Conservation (phyloP, 192 early-diverging fungal species). For the Podila clonocystis region DNA sequence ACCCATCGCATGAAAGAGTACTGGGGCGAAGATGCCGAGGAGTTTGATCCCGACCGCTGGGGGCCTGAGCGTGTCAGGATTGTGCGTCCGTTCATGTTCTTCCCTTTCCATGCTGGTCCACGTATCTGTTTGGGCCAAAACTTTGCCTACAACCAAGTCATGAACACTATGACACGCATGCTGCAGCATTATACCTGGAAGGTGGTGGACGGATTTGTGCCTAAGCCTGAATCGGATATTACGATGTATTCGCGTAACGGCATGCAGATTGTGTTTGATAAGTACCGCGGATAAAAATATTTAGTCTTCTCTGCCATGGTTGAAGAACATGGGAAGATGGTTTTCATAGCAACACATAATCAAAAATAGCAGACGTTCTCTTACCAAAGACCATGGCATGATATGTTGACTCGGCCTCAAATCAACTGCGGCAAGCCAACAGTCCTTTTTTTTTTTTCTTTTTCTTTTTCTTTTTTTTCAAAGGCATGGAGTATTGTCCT, state of each 20-base stretch:
- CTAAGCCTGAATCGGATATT: slow-evolving; percentile 49
- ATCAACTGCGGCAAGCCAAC: too few species aligned
- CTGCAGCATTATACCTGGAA: slow-evolving; percentile 46
- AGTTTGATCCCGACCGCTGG: slow-evolving; percentile 64
- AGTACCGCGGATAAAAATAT: slow-evolving; percentile 16
- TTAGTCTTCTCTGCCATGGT: too few species aligned
- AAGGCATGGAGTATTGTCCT: too few species aligned
- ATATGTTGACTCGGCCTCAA: too few species aligned
- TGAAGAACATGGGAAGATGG: too few species aligned
- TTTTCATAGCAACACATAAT: too few species aligned
- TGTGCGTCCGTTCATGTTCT: slow-evolving; percentile 54
- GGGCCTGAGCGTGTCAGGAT: slow-evolving; percentile 50
- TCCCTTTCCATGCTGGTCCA: slow-evolving; percentile 59
- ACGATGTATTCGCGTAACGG: slow-evolving; percentile 52
- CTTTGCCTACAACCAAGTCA: slow-evolving; percentile 53
- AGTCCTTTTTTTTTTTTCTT: too few species aligned
- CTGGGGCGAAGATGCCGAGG: slow-evolving; percentile 55
- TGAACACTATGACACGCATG: slow-evolving; percentile 48
- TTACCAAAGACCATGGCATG: too few species aligned
- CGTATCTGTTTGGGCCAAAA: slow-evolving; percentile 50
- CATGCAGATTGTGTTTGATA: slow-evolving; percentile 45
- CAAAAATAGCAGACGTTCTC: too few species aligned
- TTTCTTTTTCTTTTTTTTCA: too few species aligned
- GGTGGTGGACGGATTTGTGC: slow-evolving; percentile 38
- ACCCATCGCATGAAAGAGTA: slow-evolving; percentile 57